A percentile compares a stretch with the other conserved stretches of the same genome.
Conservation (phyloP, 2,329 filamentous ascomycete genomes). For the Colletotrichum endophyticum region DNA sequence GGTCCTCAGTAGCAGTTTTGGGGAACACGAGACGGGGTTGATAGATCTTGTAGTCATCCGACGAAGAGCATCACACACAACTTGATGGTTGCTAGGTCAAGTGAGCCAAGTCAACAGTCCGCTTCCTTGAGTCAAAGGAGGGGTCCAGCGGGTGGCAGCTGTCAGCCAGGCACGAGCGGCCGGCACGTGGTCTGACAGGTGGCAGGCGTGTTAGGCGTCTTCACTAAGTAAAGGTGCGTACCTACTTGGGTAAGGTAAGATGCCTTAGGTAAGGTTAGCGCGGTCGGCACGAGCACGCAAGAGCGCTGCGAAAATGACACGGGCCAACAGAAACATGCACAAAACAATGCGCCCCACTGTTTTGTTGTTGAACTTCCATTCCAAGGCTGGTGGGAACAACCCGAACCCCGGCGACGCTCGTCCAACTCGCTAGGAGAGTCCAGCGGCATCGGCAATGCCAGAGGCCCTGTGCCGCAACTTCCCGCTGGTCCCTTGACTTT, state of each 20-base stretch:
- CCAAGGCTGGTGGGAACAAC: background rate
- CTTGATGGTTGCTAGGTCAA: background rate
- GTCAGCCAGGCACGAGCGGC: background rate
- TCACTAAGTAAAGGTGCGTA: background rate
- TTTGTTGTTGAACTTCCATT: background rate
- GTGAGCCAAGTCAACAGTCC: background rate
- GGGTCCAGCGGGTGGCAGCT: background rate
- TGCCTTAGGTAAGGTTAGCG: background rate
- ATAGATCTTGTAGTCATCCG: background rate
- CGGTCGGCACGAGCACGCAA: background rate
- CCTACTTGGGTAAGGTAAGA: background rate
- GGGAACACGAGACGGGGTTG: background rate
- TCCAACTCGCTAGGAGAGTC: background rate
- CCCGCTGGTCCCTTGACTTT: background rate
- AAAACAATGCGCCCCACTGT: background rate
- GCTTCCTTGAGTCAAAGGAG: background rate
- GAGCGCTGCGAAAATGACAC: background rate
- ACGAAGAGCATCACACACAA: background rate
- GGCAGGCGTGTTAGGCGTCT: background rate
- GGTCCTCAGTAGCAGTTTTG: background rate
- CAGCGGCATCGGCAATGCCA: constrained; percentile 3
- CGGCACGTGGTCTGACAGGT: background rate
- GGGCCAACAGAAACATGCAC: background rate
- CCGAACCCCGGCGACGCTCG: constrained; percentile 1
- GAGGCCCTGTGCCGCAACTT: constrained; percentile 1